Base-by-base conservation (phyloP, 2,329 filamentous ascomycete genomes). In the Paecilomyces sp. region DNA sequence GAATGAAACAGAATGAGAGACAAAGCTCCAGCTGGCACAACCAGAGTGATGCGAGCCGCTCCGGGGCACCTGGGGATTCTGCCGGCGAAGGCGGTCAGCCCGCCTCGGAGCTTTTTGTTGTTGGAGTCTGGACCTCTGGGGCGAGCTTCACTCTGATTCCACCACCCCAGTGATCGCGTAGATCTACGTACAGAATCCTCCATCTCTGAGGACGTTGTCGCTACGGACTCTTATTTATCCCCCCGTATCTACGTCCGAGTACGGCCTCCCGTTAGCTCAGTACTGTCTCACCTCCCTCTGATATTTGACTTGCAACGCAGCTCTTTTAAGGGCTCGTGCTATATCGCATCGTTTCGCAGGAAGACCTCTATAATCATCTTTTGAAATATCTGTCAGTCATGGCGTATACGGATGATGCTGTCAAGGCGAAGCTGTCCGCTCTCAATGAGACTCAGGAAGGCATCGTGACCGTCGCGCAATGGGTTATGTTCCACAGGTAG, bases 401-500 rank as follows among this genome's bases (percentile, higher is more conserved):
- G 93, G 88, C 94, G 54, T 97, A 96, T 79, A 94, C 89, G 66
- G 92, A 97, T 77, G 94, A 99, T 79, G 90, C 92, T 54, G 92
- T 99, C 59, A 86, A 92, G 74, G 91, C 93, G 58, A 97, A 97
- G 80, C 88, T 99, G 58, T 95, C 92, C 33, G 91, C 92, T 51
- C 85, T 99, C 63, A 97, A 96, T 76, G 95, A 99, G 78, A 96
- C 92, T 11, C 93, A 99, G 74, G 94, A 99, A 74, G 95, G 92
- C 77, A 97, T 99, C 71, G 86, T 96, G 62, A 93, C 91, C 36
- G 92, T 96, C 63, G 92, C 94, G 60, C 93, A 97, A 86, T 99
- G 95, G 95, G 94, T 99, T 63, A 95, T 99, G 89, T 99, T 99
- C 74, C 93, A 99, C 78, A 89, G 92, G 92, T 96, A 86, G 66